These are phyloP conservation scores for Pseudogymnoascus sp. DNA, from an alignment of 2,329 filamentous ascomycete genomes.

Conservation along the genomic window DNA sequence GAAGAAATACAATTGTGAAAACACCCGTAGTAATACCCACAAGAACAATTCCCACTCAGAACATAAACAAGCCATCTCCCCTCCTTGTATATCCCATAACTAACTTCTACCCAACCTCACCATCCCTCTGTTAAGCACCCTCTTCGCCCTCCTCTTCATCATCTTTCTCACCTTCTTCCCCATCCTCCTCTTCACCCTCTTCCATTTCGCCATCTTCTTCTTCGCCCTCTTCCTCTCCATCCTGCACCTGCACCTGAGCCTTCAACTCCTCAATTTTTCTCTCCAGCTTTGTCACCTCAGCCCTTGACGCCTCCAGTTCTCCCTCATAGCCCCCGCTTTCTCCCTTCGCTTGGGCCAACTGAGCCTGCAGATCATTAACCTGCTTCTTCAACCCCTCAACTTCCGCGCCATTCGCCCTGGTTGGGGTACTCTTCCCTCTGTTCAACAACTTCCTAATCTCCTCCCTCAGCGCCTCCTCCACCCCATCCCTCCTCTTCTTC, in stretches of 20 bases:
- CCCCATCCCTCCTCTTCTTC: not conserved
- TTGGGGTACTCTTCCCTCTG: no score
- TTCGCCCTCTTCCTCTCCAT: not conserved
- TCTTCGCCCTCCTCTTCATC: not conserved
- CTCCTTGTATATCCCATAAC: not conserved
- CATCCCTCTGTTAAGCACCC: no score
- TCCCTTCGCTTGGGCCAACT: not conserved
- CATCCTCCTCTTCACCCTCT: not conserved
- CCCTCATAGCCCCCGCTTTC: not conserved
- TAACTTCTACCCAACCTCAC: not conserved
- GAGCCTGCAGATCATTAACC: not conserved
- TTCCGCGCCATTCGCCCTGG: not conserved
- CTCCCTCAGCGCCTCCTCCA: conserved; percentile 10
- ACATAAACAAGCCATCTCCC: not conserved
- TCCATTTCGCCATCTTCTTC: not conserved
- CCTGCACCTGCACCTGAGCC: not conserved
- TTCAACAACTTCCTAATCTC: not conserved
- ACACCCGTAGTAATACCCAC: not conserved
- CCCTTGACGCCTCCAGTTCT: not conserved
- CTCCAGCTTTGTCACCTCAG: not conserved
- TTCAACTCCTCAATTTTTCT: not conserved
- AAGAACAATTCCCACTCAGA: not conserved
- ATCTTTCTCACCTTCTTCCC: not conserved
- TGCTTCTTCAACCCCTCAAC: not conserved
- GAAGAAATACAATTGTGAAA: not conserved